Conservation (phyloP, 2,329 filamentous ascomycete species). For the Podosphaera aphanis region DNA sequence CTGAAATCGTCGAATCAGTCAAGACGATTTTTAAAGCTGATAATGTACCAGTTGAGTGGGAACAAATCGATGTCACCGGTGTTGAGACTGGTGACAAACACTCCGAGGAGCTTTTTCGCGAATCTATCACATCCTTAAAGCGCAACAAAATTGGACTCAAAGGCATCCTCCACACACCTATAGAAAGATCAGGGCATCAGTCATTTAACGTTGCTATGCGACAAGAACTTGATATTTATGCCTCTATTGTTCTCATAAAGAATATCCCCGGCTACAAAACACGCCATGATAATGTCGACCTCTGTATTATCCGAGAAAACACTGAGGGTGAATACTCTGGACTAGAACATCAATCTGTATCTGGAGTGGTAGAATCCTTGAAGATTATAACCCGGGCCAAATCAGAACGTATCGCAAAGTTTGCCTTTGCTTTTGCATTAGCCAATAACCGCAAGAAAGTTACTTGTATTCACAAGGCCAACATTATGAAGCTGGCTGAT, state of each 20-base stretch:
- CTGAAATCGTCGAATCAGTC: slow-evolving; percentile 91
- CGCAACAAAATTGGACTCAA: slow-evolving; percentile 98
- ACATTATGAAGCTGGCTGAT: slow-evolving; percentile 99
- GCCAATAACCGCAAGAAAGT: slow-evolving; percentile 99
- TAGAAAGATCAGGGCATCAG: slow-evolving; percentile 90
- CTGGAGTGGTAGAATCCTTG: slow-evolving; percentile 90
- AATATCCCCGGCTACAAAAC: slow-evolving; percentile 98
- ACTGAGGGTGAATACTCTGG: slow-evolving; percentile 99
- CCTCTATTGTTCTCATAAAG: slow-evolving; percentile 93
- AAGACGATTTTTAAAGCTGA: slow-evolving; percentile 99
- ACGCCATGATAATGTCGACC: slow-evolving; percentile 87
- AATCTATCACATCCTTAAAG: slow-evolving; percentile 84
- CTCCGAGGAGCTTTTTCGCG: slow-evolving; percentile 84
- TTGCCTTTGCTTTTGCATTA: slow-evolving; percentile 90
- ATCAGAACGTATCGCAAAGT: slow-evolving; percentile 97
- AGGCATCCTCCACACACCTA: slow-evolving; percentile 93
- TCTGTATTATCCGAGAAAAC: slow-evolving; percentile 99
- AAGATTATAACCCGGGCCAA: slow-evolving; percentile 99
- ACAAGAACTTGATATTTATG: slow-evolving; percentile 98
- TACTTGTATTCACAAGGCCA: slow-evolving; percentile 99
- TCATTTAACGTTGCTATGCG: slow-evolving; percentile 98
- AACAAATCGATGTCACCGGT: slow-evolving; percentile 89
- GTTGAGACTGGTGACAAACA: slow-evolving; percentile 63
- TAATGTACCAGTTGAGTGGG: slow-evolving; percentile 96
- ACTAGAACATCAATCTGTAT: slow-evolving; percentile 92